Conservation (phyloP, 768 basidiomycete genomes). For the Omphalotus guepiniiformis region DNA sequence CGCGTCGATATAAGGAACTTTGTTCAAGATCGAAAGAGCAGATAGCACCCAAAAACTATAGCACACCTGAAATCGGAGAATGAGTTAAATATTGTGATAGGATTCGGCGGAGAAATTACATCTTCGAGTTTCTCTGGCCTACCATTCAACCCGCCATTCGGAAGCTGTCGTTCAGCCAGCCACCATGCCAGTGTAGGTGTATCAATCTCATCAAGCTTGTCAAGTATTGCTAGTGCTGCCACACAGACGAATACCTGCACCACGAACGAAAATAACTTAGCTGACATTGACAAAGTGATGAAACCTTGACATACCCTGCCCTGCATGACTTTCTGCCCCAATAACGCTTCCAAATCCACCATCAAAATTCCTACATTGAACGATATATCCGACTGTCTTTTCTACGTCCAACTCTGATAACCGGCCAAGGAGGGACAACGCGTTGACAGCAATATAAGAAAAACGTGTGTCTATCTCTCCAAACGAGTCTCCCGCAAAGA, state of each 20-base stretch:
- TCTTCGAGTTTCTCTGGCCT: conserved; percentile 98
- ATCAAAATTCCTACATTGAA: conserved; percentile 86
- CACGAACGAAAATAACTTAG: neutral
- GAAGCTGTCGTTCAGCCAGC: conserved; percentile 90
- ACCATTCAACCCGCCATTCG: conserved; percentile 92
- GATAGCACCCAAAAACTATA: conserved; percentile 98
- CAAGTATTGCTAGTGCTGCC: conserved; percentile 83
- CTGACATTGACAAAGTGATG: neutral
- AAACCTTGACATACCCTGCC: conserved; percentile 56
- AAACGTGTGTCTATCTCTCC: conserved; percentile 96
- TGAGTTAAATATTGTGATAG: neutral
- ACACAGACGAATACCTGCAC: conserved; percentile 82
- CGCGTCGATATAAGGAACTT: conserved; percentile 83
- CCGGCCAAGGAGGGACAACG: conserved; percentile 75
- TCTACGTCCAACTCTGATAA: conserved; percentile 66
- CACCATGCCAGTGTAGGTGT: conserved; percentile 83
- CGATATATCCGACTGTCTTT: conserved; percentile 67
- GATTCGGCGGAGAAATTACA: conserved; percentile 41
- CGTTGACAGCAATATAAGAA: conserved; percentile 79
- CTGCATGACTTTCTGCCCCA: conserved; percentile 93
- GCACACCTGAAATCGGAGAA: conserved; percentile 66
- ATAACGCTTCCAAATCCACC: conserved; percentile 84
- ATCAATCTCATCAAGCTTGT: conserved; percentile 77
- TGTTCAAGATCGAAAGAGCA: conserved; percentile 76
- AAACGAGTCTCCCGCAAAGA: conserved; percentile 86